Conservation (phyloP, 2,329 filamentous ascomycete species). For the Colletotrichum destructivum region DNA sequence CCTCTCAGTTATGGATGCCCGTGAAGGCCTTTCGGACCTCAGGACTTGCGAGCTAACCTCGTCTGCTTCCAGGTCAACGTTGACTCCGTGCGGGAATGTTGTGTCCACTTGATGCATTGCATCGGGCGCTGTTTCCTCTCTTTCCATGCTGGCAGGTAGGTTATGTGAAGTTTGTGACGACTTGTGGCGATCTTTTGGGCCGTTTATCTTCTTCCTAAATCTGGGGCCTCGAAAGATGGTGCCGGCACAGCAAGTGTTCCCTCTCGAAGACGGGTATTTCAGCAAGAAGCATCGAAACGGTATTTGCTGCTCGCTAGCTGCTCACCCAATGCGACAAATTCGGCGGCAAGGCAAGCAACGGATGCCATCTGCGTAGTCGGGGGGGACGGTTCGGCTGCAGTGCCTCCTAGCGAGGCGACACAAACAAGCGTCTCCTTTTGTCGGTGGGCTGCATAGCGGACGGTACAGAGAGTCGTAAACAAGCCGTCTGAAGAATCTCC, state of each 20-base stretch:
- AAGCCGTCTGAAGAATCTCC: not conserved
- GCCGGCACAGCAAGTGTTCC: not conserved
- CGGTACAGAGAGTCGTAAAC: not conserved
- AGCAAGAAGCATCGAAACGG: not conserved
- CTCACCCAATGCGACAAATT: not conserved
- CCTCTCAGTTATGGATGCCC: slow-evolving; percentile 6
- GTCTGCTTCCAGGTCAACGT: slow-evolving; percentile 39
- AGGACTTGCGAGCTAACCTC: slow-evolving; percentile 28
- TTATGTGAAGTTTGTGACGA: not conserved
- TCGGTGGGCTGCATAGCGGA: not conserved
- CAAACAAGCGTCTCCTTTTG: slow-evolving; percentile 14
- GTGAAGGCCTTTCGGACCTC: not conserved
- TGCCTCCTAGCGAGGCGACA: slow-evolving; percentile 24
- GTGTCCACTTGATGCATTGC: slow-evolving; percentile 25
- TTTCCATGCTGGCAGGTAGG: slow-evolving; percentile 15
- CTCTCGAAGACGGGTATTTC: not conserved
- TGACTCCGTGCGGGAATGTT: slow-evolving; percentile 10
- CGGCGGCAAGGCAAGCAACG: not conserved
- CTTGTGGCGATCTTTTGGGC: not conserved
- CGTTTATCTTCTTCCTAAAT: not conserved
- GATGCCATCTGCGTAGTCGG: not conserved
- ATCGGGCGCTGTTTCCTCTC: slow-evolving; percentile 29
- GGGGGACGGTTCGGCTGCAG: slow-evolving; percentile 16
- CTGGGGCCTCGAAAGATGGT: not conserved
- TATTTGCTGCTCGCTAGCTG: slow-evolving; percentile 9